Percentiles rank a stretch among this genome's conserved stretches.
Conservation (phyloP, 805 yeast genomes). For the Yamadazyma tumulicola region DNA sequence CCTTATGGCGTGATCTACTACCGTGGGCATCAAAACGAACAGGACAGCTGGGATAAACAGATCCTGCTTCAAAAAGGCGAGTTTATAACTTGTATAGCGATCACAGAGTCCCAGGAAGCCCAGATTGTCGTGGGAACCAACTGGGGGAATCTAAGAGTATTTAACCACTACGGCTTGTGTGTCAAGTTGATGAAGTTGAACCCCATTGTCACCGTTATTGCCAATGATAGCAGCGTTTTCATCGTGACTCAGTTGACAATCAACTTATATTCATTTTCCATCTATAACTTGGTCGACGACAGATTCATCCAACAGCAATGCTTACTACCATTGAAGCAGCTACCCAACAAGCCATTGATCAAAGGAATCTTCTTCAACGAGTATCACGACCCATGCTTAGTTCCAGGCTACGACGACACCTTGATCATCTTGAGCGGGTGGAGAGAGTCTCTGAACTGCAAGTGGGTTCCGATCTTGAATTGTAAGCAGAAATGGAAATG, state of each 20-base stretch:
- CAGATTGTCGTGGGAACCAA: slow-evolving; percentile 69
- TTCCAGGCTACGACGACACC: slow-evolving; percentile 69
- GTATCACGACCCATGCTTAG: slow-evolving; percentile 86
- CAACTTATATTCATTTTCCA: slow-evolving; percentile 42
- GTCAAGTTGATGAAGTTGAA: slow-evolving; percentile 63
- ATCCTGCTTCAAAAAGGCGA: slow-evolving; percentile 55
- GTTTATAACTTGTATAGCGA: slow-evolving; percentile 61
- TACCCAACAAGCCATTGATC: slow-evolving; percentile 31
- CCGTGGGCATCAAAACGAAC: slow-evolving; percentile 63
- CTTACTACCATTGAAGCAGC: slow-evolving; percentile 29
- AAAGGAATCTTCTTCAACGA: slow-evolving; percentile 81
- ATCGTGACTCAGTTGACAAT: slow-evolving; percentile 41
- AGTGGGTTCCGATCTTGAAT: slow-evolving; percentile 85
- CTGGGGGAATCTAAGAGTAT: slow-evolving; percentile 68
- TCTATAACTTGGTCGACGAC: slow-evolving; percentile 42
- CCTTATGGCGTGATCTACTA: slow-evolving; percentile 42
- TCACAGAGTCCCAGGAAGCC: slow-evolving; percentile 37
- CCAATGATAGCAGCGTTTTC: slow-evolving; percentile 53
- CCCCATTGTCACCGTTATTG: slow-evolving; percentile 71
- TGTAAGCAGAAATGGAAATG: slow-evolving; percentile 60
- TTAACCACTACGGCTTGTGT: slow-evolving; percentile 72
- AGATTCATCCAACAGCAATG: slow-evolving; percentile 38
- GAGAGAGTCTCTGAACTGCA: slow-evolving; percentile 71
- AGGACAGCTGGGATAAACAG: slow-evolving; percentile 68
- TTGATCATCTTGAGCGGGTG: slow-evolving; percentile 71